phyloP scores from a whole-genome alignment of 371 early-diverging fungal genomes.

The Mortierella sp. region DNA sequence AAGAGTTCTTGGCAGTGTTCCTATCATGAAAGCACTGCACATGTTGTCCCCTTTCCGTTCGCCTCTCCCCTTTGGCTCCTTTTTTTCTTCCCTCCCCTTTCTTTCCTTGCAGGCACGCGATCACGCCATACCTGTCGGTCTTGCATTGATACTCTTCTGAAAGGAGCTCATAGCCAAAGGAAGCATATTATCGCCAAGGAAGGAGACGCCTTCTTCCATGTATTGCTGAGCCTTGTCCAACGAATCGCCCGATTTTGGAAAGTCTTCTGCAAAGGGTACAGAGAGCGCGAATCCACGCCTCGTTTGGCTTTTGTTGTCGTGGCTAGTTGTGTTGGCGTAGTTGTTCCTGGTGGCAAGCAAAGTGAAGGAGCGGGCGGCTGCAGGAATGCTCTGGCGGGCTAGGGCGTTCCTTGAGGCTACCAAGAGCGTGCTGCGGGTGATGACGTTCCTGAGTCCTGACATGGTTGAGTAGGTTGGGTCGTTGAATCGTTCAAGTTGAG shows the following conservation, averaged over 20 bases:
- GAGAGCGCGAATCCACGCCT: slow-evolving; percentile 41
- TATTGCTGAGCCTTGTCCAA: slow-evolving; percentile 44
- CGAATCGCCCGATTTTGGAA: slow-evolving; percentile 21
- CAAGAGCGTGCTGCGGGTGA: slow-evolving; percentile 14
- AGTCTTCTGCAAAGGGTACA: slow-evolving; percentile 37
- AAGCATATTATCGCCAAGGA: slow-evolving; percentile 42
- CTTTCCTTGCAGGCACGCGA: neutral
- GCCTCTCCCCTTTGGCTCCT: neutral
- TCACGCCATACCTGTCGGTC: slow-evolving; percentile 33
- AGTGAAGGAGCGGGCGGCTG: slow-evolving; percentile 15
- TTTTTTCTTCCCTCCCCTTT: neutral
- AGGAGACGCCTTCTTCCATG: slow-evolving; percentile 49
- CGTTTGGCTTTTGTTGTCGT: slow-evolving; percentile 2
- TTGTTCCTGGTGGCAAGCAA: slow-evolving; percentile 84
- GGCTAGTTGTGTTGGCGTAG: slow-evolving; percentile 69
- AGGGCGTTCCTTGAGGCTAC: slow-evolving; percentile 5
- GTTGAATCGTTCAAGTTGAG: neutral
- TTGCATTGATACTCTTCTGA: slow-evolving; percentile 50
- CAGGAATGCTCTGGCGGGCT: neutral
- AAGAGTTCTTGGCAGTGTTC: too few relatives aligned
- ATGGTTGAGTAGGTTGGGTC: slow-evolving; percentile 7
- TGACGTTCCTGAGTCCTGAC: slow-evolving; percentile 34
- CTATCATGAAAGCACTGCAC: too few relatives aligned
- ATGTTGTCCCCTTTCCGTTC: neutral
- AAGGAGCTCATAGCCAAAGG: slow-evolving; percentile 52